These are phyloP conservation scores for Microcyclospora pomicola DNA, from an alignment of 2,329 filamentous ascomycete genomes.

Conservation along the genomic window DNA sequence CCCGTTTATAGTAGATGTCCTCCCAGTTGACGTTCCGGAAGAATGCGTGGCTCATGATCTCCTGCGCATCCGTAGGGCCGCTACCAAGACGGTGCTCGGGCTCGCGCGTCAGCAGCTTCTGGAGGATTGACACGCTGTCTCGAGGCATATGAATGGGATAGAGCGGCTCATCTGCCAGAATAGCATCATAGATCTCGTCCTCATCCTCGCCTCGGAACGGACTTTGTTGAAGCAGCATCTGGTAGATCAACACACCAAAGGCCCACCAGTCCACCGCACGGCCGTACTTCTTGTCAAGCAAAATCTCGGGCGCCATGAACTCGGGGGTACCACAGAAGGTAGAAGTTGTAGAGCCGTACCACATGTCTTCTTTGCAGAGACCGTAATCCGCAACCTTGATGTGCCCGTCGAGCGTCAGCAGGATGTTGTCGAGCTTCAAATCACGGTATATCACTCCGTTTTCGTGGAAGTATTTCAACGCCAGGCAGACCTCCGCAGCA, in stretches of 20 bases:
- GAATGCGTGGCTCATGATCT: slow-evolving; percentile 98
- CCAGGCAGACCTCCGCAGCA: slow-evolving; percentile 90
- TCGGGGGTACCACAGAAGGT: slow-evolving; percentile 99
- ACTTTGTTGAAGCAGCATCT: slow-evolving; percentile 97
- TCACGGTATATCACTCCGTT: slow-evolving; percentile 95
- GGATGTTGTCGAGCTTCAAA: slow-evolving; percentile 73
- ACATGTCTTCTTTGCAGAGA: slow-evolving; percentile 99
- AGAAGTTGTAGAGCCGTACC: slow-evolving; percentile 91
- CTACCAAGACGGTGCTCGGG: slow-evolving; percentile 86
- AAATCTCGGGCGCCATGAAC: slow-evolving; percentile 98
- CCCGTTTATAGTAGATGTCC: slow-evolving; percentile 90
- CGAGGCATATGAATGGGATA: slow-evolving; percentile 98
- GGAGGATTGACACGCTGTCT: slow-evolving; percentile 91
- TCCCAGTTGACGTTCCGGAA: slow-evolving; percentile 98
- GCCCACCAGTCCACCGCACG: slow-evolving; percentile 99
- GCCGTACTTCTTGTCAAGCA: slow-evolving; percentile 96
- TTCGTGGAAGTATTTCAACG: slow-evolving; percentile 97
- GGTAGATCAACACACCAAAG: slow-evolving; percentile 96
- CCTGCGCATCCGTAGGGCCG: slow-evolving; percentile 91
- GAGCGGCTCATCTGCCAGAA: slow-evolving; percentile 89
- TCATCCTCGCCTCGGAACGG: slow-evolving; percentile 98
- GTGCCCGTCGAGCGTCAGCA: slow-evolving; percentile 86
- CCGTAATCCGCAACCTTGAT: slow-evolving; percentile 99
- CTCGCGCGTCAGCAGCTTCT: slow-evolving; percentile 91
- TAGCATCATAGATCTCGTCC: slow-evolving; percentile 98